Evolutionary conservation across 2,329 filamentous ascomycete species (phyloP), one percentile per base, ranked within the genome.

Genomic region (Pseudohalonectria lignicola): DNA sequence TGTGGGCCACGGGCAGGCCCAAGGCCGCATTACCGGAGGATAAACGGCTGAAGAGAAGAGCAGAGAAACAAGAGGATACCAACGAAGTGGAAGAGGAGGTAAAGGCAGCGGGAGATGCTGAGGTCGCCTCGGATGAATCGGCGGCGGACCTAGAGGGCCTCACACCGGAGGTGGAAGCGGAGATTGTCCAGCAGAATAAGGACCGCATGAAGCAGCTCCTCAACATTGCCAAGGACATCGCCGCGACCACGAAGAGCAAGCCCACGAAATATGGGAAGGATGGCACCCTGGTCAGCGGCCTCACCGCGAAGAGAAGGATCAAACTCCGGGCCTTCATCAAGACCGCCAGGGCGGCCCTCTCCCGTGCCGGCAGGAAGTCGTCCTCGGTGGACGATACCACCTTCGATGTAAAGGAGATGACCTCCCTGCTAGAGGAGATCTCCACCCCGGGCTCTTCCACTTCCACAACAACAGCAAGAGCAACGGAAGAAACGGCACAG

Each of bases 1-100:
- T 98, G 60, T 88, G 74, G 52, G 90, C 86, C 25, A 94, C 88
- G 1, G 92, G 92, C 41, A 71, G 74, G 19, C 73, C 75, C 35
- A 92, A 87, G 61, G 60, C 69, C 44, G 44, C 37, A 29, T 29
- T 47, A 31, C 32, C 37, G 21, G 40, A 40, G 32, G 34, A 39
- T n/a, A 37, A 40, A 36, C 45, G 41, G 26, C 31, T 45, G 17
- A 44, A 44, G 37, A 45, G 49, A 31, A 43, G 40, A 35, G 35
- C 35, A 17, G 20, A 41, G 7, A 44, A 38, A 17, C n/a, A 13
- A 32, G 35, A 43, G 47, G 34, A 50, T 46, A 15, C 10, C 37
- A 29, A 31, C 10, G 25, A 37, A 23, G 39, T 53, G 36, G 48
- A 54, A 40, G 43, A 48, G 19, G 45, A 49, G 18, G 53, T 48